phyloP scores from a whole-genome alignment of 371 early-diverging fungal species.

The Mortierella sp. region DNA sequence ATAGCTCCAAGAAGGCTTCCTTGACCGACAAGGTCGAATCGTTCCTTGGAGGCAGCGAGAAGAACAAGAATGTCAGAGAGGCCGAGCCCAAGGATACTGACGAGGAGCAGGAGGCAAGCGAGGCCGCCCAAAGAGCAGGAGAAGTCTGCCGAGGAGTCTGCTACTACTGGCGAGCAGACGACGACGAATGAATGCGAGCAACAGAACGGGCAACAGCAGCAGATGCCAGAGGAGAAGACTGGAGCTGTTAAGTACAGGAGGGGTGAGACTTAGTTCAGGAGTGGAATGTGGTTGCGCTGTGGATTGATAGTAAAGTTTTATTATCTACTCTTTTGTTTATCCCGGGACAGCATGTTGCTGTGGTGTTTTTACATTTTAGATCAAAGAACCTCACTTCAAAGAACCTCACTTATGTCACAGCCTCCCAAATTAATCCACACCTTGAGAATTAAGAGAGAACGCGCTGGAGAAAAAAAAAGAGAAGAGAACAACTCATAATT shows the following conservation, averaged over 20 bases:
- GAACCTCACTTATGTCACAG: too few relatives aligned
- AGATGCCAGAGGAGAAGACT: background rate
- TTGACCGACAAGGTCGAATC: constrained; percentile 76
- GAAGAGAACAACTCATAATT: too few relatives aligned
- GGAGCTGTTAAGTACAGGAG: constrained; percentile 33
- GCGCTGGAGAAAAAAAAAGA: too few relatives aligned
- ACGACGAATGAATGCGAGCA: constrained; percentile 10
- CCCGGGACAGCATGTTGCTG: too few relatives aligned
- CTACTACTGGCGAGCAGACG: background rate
- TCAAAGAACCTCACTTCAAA: too few relatives aligned
- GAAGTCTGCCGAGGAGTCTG: constrained; percentile 22
- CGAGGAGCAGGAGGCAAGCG: constrained; percentile 37
- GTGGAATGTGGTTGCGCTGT: too few relatives aligned
- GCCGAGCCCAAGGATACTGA: constrained; percentile 37
- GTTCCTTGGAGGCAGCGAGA: constrained; percentile 77
- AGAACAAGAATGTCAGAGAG: constrained; percentile 48
- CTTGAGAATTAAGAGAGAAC: too few relatives aligned
- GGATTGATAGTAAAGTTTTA: too few relatives aligned
- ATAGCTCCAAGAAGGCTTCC: constrained; percentile 59
- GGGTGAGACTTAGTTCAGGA: constrained; percentile 54
- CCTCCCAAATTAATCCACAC: too few relatives aligned
- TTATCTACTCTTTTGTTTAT: too few relatives aligned
- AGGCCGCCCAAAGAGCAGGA: constrained; percentile 32
- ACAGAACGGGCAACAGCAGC: constrained; percentile 8
- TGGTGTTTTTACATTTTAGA: too few relatives aligned